Percentiles rank a stretch among this genome's conserved stretches.
Evolutionary conservation across 148 eudicot species (phyloP).

Genomic region (Rhododendron vialii): DNA sequence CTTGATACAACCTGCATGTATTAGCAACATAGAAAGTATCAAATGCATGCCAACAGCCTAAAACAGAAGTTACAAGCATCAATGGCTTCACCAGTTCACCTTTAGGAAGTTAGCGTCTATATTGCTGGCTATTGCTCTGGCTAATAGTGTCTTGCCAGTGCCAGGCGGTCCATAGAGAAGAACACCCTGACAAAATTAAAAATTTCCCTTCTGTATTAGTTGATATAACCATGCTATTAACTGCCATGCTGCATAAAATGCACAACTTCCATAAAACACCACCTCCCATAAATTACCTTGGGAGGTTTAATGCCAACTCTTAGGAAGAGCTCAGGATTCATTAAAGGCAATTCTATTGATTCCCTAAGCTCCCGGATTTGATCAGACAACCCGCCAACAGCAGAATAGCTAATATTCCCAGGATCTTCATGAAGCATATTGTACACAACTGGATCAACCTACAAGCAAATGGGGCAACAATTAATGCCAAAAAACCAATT

Average conservation of each 20-base stretch:
- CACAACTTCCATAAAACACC: not conserved
- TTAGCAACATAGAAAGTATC: not conserved
- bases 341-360: constrained; percentile 89
- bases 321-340: constrained; percentile 97
- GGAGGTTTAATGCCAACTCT: constrained; percentile 99
- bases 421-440: constrained; percentile 99
- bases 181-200: constrained; percentile 59
- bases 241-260: not conserved
- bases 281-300: constrained; percentile 45
- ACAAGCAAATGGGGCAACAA: not conserved
- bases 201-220: not conserved
- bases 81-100: constrained; percentile 28
- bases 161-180: constrained; percentile 99
- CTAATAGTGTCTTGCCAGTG: constrained; percentile 92
- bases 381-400: constrained; percentile 98
- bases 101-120: constrained; percentile 93
- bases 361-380: constrained; percentile 96
- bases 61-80: not conserved
- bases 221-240: not conserved
- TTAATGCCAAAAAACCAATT: not conserved
- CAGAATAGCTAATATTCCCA: constrained; percentile 95
- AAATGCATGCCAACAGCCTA: not conserved
- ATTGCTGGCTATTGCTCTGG: constrained; percentile 98
- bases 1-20: constrained; percentile 82
- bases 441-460: constrained; percentile 99